Evolutionary conservation across 1,284 basidiomycete species (phyloP).

Genomic region (Cryptococcus maquisensis): DNA sequence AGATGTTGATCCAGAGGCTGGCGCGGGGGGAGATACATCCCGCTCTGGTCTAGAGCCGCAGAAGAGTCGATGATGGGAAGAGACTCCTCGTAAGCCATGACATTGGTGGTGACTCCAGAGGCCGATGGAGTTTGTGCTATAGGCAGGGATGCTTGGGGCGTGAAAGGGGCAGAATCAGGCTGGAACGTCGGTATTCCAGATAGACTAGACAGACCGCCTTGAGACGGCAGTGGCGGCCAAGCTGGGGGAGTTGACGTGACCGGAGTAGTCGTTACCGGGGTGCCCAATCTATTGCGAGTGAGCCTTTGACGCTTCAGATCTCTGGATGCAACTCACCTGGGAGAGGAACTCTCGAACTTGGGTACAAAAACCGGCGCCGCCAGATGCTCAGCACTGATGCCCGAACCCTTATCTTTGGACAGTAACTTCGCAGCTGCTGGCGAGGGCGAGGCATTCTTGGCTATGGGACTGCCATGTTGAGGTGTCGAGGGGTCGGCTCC

Average conservation of each 20-base stretch:
- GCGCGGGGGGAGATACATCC: background rate
- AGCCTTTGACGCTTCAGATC: background rate
- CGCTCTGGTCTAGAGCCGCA: background rate
- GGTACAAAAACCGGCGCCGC: conserved; percentile 78
- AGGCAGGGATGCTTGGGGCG: too few relatives aligned
- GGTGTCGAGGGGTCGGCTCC: conserved; percentile 12
- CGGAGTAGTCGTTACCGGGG: background rate
- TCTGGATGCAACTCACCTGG: conserved; percentile 16
- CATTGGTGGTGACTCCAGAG: too few relatives aligned
- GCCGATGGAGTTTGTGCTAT: too few relatives aligned
- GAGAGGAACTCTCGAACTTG: conserved; percentile 50
- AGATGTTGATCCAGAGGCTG: conserved; percentile 77
- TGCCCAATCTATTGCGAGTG: background rate
- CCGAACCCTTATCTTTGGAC: conserved; percentile 51
- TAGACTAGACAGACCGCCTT: background rate
- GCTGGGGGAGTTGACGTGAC: background rate
- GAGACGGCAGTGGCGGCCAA: background rate
- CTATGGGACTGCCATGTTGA: conserved; percentile 2
- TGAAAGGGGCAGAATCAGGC: too few relatives aligned
- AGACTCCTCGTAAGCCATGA: too few relatives aligned
- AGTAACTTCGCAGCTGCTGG: background rate
- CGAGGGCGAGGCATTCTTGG: conserved; percentile 5
- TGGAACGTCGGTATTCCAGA: too few relatives aligned
- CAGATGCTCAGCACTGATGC: conserved; percentile 29
- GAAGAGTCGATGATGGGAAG: too few relatives aligned